Base-by-base conservation (phyloP, 345 rosid genomes). In the Salix arbutifolia region DNA sequence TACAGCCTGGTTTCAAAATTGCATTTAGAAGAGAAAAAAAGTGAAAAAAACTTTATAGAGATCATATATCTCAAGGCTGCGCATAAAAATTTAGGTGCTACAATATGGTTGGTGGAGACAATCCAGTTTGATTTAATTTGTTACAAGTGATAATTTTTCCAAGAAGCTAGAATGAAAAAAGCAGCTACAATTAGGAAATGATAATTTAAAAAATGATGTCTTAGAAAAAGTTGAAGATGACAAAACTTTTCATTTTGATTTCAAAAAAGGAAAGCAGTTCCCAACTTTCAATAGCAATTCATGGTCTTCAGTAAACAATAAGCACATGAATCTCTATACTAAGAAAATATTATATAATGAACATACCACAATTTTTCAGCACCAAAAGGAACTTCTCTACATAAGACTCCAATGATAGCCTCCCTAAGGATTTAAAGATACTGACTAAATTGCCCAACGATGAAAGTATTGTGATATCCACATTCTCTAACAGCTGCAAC, bases 381-480 rank as follows among this genome's bases (percentile, higher is more conserved):
- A 79, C 79, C 73, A 70, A 65, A 75, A 96, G 91, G 78, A 89
- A 86, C 80, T 87, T 90, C 74, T 69, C 81, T 13, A 87, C 91
- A 40, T 69, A 71, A 44, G 91, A 85, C 73, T 87, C 95, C 82
- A 90, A 69, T 19, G 81, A 79, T 73, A 86, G 83, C 80, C 88
- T 90, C 70, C 96, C 97, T 71, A 93, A 81, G 78, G 85, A 88
- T 75, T 81, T 83, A 75, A 93, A 92, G 83, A 96, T 75, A 52
- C 71, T 82, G 62, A 67, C 66, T 71, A 83, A 56, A 76, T 84
- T 74, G 69, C 80, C 79, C 53, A 53, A 40, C 3, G 91, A 88
- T 70, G 86, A 81, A 79, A 96, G 21, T 75, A 78, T 83, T 77
- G 80, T 87, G 38, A 96, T 77, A 76, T 96, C 97, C 65, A 89